A percentile compares a stretch with the other conserved stretches of the same genome.
phyloP scores from a whole-genome alignment of 1,284 basidiomycete genomes.

The Sphagnurus paluster region DNA sequence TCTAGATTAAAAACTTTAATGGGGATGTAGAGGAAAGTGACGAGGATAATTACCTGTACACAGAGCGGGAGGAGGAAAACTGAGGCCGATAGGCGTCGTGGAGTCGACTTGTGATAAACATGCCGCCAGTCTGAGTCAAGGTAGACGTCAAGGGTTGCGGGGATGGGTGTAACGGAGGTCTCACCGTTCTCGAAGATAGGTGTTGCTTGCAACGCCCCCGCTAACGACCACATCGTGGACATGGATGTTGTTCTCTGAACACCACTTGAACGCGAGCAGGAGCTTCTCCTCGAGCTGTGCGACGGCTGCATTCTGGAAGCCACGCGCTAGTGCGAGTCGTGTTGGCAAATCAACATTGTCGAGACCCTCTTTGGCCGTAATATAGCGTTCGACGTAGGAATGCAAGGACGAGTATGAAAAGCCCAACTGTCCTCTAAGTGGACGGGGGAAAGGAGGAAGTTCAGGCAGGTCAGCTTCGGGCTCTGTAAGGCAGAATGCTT shows the following conservation, averaged over 20 bases:
- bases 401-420: conserved; percentile 82
- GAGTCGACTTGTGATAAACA: conserved; percentile 16
- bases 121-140: conserved; percentile 11
- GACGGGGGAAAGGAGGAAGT: conserved; percentile 47
- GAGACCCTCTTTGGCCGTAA: conserved; percentile 39
- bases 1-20: conserved; percentile 46
- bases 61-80: conserved; percentile 73
- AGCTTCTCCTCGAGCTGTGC: conserved; percentile 79
- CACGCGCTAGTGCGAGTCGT: conserved; percentile 55
- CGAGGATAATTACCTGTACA: conserved; percentile 68
- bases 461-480: conserved; percentile 28
- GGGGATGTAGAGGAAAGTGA: neutral
- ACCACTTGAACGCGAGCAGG: conserved; percentile 54
- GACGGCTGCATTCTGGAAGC: conserved; percentile 75
- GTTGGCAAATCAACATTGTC: conserved; percentile 35
- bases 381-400: conserved; percentile 58
- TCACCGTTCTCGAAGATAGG: conserved; percentile 64
- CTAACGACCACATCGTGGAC: conserved; percentile 73
- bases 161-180: conserved; percentile 9
- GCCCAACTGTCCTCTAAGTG: conserved; percentile 55
- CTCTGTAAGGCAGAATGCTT: conserved; percentile 56
- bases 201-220: conserved; percentile 90
- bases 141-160: neutral
- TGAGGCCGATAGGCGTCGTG: conserved; percentile 33
- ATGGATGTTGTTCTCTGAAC: conserved; percentile 37